A percentile compares a stretch with the other conserved stretches of the same genome.
These are phyloP conservation scores for Trypanosoma scelopori DNA, from an alignment of 208 protist genomes.

Conservation along the genomic window DNA sequence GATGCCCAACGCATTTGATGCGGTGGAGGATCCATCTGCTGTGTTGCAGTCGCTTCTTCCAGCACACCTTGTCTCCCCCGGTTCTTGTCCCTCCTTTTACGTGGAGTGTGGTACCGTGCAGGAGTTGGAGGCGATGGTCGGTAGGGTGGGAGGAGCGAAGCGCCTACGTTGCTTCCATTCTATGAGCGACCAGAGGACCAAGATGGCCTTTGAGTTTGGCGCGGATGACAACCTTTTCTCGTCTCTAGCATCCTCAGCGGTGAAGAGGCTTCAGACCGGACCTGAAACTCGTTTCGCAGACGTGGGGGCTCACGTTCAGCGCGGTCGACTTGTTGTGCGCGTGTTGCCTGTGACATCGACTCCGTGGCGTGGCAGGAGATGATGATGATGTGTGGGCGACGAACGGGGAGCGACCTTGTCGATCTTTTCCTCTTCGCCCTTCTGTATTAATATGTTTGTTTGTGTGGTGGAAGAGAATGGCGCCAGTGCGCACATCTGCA, in stretches of 20 bases:
- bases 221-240: neutral
- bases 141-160: neutral
- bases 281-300: slow-evolving; percentile 23
- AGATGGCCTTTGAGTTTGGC: slow-evolving; percentile 3
- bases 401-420: too few relatives aligned
- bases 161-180: slow-evolving; percentile 10
- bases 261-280: neutral
- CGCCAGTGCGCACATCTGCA: too few relatives aligned
- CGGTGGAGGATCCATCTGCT: slow-evolving; percentile 16
- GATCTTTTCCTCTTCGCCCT: neutral
- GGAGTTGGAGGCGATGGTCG: slow-evolving; percentile 14
- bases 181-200: neutral
- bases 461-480: neutral
- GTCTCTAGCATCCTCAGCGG: slow-evolving; percentile 1
- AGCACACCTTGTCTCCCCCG: slow-evolving; percentile 8
- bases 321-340: slow-evolving; percentile 1
- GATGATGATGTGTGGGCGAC: neutral
- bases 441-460: neutral
- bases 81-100: slow-evolving; percentile 20
- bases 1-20: slow-evolving; percentile 24
- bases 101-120: slow-evolving; percentile 31
- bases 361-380: too few relatives aligned
- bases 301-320: slow-evolving; percentile 8
- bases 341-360: neutral
- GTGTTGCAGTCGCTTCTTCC: slow-evolving; percentile 12